Conservation (phyloP, 805 yeast genomes). For the Yarrowia sp. region DNA sequence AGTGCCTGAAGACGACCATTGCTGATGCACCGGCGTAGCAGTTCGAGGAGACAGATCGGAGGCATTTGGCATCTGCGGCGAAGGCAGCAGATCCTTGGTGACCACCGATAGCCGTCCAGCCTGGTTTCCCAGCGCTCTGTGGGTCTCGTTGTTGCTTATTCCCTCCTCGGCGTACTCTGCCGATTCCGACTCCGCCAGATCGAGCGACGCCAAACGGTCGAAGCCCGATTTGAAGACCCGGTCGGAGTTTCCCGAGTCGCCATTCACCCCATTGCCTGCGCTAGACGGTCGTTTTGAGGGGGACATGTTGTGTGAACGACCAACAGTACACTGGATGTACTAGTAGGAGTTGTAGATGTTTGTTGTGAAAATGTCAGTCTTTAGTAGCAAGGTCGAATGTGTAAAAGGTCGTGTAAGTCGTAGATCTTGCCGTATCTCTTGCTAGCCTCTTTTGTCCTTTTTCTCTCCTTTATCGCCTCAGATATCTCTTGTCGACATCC, state of each 20-base stretch:
- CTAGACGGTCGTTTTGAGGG: background rate
- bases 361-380: background rate
- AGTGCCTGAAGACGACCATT: background rate
- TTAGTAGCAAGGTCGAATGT: no score
- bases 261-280: no score
- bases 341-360: no score
- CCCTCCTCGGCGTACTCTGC: conserved; percentile 7
- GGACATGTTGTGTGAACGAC: background rate
- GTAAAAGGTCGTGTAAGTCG: no score
- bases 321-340: no score
- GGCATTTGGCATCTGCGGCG: conserved; percentile 14
- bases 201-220: background rate
- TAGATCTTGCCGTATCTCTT: no score
- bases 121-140: conserved; percentile 4
- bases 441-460: background rate
- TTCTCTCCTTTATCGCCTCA: background rate
- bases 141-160: background rate
- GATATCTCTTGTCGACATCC: background rate
- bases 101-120: conserved; percentile 10
- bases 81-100: conserved; percentile 9
- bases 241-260: no score
- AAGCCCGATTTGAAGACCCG: conserved; percentile 3
- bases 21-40: background rate
- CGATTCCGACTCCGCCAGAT: background rate
- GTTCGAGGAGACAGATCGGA: conserved; percentile 13